These are phyloP conservation scores for Agastache rugosa DNA, from an alignment of 257 asterid genomes.

Conservation along the genomic window DNA sequence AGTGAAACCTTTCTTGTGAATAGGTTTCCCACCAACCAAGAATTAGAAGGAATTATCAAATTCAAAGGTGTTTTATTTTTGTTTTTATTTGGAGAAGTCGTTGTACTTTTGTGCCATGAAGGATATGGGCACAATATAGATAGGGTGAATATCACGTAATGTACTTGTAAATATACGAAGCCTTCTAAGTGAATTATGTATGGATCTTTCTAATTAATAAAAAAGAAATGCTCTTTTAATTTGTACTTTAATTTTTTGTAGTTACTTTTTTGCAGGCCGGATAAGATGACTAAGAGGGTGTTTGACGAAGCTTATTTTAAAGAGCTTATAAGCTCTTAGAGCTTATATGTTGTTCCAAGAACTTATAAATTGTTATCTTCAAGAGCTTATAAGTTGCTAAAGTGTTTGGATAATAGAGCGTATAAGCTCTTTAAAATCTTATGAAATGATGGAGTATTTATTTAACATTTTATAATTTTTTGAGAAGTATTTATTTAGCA, in stretches of 20 bases:
- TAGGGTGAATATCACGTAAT: constrained; percentile 21
- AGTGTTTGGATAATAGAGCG: no score
- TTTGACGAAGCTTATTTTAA: no score
- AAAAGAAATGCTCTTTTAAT: not conserved
- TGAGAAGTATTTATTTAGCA: no score
- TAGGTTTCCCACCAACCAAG: constrained; percentile 46
- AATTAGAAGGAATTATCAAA: constrained; percentile 34
- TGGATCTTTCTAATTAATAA: constrained; percentile 31
- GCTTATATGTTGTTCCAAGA: no score
- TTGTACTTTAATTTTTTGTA: not conserved
- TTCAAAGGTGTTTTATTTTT: constrained; percentile 17
- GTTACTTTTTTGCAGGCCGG: no score
- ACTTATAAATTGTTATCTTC: no score
- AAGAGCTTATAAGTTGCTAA: no score
- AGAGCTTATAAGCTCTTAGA: no score
- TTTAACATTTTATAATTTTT: no score
- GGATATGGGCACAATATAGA: constrained; percentile 24
- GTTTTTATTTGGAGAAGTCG: constrained; percentile 27
- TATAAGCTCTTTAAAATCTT: no score
- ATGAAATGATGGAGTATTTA: no score
- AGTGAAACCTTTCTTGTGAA: constrained; percentile 34
- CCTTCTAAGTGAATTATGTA: constrained; percentile 26
- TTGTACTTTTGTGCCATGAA: constrained; percentile 26
- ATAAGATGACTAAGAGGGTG: no score
- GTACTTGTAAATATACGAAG: constrained; percentile 34